phyloP scores from a whole-genome alignment of 495 filamentous ascomycete genomes.

The Xylaria scruposa region DNA sequence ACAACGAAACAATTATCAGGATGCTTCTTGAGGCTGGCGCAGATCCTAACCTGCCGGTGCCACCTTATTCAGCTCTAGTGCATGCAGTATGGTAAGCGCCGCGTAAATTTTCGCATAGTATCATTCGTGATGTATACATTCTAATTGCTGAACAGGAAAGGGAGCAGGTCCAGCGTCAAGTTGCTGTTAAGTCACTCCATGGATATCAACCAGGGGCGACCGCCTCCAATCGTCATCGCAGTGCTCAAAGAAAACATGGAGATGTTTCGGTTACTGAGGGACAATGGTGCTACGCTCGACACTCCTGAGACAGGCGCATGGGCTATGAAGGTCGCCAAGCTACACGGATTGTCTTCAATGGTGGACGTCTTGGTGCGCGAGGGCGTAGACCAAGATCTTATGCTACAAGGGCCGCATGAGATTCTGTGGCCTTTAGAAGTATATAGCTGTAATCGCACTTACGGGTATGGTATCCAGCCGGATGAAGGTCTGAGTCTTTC shows the following conservation, averaged over 20 bases:
- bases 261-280: constrained; percentile 9
- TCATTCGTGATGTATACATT: neutral
- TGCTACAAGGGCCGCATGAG: too few relatives aligned
- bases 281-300: constrained; percentile 7
- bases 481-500: too few relatives aligned
- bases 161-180: neutral
- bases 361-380: constrained; percentile 9
- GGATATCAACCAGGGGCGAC: neutral
- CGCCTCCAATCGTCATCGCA: constrained; percentile 1
- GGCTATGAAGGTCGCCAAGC: neutral
- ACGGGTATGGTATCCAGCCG: too few relatives aligned
- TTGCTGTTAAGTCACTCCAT: neutral
- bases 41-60: neutral
- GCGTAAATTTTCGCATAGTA: neutral
- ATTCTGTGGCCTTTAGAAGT: too few relatives aligned
- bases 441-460: too few relatives aligned
- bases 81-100: neutral
- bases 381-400: neutral
- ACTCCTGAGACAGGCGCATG: constrained; percentile 1
- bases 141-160: neutral
- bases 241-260: constrained; percentile 2
- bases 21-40: constrained; percentile 12
- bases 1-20: neutral
- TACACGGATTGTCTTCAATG: constrained; percentile 8
- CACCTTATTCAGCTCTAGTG: neutral